Evolutionary conservation across 2,329 filamentous ascomycete species (phyloP).

Genomic region (Cercospora beticola): DNA sequence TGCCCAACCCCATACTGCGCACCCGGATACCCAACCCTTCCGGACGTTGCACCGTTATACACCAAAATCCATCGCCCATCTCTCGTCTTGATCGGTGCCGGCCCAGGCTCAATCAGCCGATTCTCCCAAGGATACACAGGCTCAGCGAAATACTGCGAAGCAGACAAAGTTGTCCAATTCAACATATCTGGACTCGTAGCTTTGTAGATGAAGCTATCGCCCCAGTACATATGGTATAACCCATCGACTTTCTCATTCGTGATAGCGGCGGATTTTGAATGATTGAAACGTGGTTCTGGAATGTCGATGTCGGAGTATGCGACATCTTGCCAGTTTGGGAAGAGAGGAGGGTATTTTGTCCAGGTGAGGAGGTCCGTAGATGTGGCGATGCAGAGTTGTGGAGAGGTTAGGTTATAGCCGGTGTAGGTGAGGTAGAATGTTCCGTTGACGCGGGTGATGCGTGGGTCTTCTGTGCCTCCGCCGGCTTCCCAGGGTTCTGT

Average conservation of each 20-base stretch:
- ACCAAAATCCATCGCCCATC: conserved; percentile 38
- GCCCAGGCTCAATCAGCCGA: conserved; percentile 37
- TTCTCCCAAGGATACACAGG: conserved; percentile 38
- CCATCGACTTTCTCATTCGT: conserved; percentile 36
- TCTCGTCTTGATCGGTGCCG: conserved; percentile 38
- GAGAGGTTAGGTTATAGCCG: conserved; percentile 35
- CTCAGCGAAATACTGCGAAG: conserved; percentile 28
- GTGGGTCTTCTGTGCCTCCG: conserved; percentile 41
- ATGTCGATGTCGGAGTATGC: conserved; percentile 27
- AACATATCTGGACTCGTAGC: conserved; percentile 36
- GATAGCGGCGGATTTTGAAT: conserved; percentile 34
- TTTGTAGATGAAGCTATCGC: conserved; percentile 37
- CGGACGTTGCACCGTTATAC: conserved; percentile 36
- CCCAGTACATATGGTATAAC: conserved; percentile 40
- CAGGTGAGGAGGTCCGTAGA: conserved; percentile 40
- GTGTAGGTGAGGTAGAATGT: conserved; percentile 44
- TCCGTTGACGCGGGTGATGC: conserved; percentile 40
- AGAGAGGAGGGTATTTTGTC: conserved; percentile 37
- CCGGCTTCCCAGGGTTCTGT: conserved; percentile 38
- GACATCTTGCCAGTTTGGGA: conserved; percentile 33
- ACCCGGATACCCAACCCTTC: conserved; percentile 31
- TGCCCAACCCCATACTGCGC: conserved; percentile 38
- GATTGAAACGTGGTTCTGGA: conserved; percentile 21
- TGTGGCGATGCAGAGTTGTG: conserved; percentile 41
- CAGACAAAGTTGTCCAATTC: conserved; percentile 33